Base-by-base conservation (phyloP, 495 filamentous ascomycete species). In the Annulohypoxylon nitens region DNA sequence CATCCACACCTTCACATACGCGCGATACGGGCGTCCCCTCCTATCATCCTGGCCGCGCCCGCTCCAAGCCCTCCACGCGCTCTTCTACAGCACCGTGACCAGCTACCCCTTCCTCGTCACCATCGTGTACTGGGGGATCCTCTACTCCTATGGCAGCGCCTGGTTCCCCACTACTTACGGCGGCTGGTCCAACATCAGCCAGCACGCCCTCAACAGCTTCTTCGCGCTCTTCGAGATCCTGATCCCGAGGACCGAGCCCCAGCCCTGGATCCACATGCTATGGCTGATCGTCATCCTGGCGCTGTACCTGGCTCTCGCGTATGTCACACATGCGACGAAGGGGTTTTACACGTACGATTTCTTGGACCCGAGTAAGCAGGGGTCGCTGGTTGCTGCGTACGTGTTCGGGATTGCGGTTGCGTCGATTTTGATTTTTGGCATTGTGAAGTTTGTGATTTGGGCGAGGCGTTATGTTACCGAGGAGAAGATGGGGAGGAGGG, bases 281-380 rank as follows among this genome's bases (percentile, higher is more conserved):
- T 85, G 84, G 71, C 81, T 92, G 2, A 70, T 93, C 53, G 20
- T 92, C 14, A 69, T 95, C 0, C 85, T 95, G 33, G 87, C 88
- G 0, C 78, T 90, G 3, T 97, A 97, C 75, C 86, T 93, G 4
- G 86, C 82, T 20, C 82, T 97, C 9, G 92, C 92, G 0, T 95
- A 94, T 77, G 70, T 97, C 34, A 94, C 91, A 11, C 76, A 87
- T 61, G 87, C 88, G 0, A 90, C 89, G 0, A 81, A 92, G 75
- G 88, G 87, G 1, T 94, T 91, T 74, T 97, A 93, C 76, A 84
- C 91, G 0, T 97, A 97, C 78, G 69, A 71, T 53, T 97, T 97
- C 83, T 83, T 96, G 0, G 84, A 97, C 78, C 85, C 87, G 0
- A 67, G n/a, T 4, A 77, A 39, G 47, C 76, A 85, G 48, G 80